Conservation (phyloP, 2,329 filamentous ascomycete genomes). For the Neoascochyta sp. region DNA sequence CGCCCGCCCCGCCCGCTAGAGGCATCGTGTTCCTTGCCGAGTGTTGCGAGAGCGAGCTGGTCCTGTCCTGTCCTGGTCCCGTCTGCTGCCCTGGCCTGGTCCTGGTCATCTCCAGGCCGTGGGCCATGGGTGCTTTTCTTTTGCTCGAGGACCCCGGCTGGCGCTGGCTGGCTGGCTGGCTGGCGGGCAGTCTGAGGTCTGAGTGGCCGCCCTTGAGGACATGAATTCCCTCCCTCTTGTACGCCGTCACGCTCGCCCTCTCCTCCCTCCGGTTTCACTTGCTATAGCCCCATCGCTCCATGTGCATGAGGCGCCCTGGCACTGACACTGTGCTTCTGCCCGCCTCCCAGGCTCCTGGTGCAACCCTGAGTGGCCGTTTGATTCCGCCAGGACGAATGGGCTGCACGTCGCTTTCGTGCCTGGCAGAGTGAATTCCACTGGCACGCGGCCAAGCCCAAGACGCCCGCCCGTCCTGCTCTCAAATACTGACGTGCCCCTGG, state of each 20-base stretch:
- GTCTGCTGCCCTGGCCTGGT: too few species aligned
- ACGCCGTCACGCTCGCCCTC: constrained; percentile 31
- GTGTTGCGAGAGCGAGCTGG: too few species aligned
- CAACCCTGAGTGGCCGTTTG: constrained; percentile 38
- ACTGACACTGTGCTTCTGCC: constrained; percentile 26
- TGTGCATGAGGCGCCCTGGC: constrained; percentile 39
- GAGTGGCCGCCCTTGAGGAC: constrained; percentile 26
- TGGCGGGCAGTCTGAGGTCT: too few species aligned
- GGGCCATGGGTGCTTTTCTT: constrained; percentile 32
- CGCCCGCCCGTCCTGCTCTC: constrained; percentile 30
- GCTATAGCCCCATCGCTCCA: constrained; percentile 34
- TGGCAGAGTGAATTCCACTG: constrained; percentile 33
- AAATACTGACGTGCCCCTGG: constrained; percentile 42
- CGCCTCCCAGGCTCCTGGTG: constrained; percentile 33
- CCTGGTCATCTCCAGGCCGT: too few species aligned
- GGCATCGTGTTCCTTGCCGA: too few species aligned
- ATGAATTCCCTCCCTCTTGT: constrained; percentile 36
- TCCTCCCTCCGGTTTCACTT: constrained; percentile 37
- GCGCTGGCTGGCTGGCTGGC: too few species aligned
- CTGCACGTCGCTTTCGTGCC: constrained; percentile 40
- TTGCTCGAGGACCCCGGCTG: constrained; percentile 30
- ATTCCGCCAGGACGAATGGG: constrained; percentile 35
- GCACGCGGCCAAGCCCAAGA: constrained; percentile 32
- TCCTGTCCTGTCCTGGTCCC: too few species aligned
- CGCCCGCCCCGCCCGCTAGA: too few species aligned